Percentiles rank a stretch among this genome's conserved stretches.
phyloP scores from a whole-genome alignment of 2,329 filamentous ascomycete genomes.

The Parascedosporium putredinis region DNA sequence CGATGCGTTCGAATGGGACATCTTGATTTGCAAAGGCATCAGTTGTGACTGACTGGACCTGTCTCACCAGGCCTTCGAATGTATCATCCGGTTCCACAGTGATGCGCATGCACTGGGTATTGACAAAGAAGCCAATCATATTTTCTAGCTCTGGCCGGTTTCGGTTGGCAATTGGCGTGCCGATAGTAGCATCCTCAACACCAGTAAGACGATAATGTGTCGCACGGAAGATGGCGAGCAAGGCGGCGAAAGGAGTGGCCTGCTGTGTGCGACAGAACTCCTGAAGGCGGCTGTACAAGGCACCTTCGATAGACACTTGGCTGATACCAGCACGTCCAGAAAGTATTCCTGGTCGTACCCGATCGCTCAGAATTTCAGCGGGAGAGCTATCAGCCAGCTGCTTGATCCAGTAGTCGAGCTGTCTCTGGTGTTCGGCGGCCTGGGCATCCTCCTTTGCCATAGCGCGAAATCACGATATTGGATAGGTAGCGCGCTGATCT shows the following conservation, averaged over 20 bases:
- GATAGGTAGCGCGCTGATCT: constrained; percentile 13
- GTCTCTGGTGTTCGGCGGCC: constrained; percentile 9
- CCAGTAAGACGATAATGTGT: constrained; percentile 13
- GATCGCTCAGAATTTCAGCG: constrained; percentile 13
- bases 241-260: constrained; percentile 7
- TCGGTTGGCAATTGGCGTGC: constrained; percentile 13
- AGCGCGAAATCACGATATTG: constrained; percentile 17
- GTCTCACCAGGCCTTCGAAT: constrained; percentile 12
- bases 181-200: constrained; percentile 8
- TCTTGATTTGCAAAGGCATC: constrained; percentile 15
- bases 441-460: constrained; percentile 16
- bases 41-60: constrained; percentile 11
- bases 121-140: constrained; percentile 18
- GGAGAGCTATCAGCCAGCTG: constrained; percentile 13
- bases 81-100: constrained; percentile 9
- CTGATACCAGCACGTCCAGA: background rate
- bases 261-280: constrained; percentile 10
- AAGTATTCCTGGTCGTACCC: background rate
- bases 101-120: constrained; percentile 17
- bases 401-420: constrained; percentile 16
- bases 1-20: constrained; percentile 15
- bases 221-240: constrained; percentile 11
- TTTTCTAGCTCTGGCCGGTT: constrained; percentile 12
- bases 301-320: background rate
- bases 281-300: constrained; percentile 1